phyloP scores from a whole-genome alignment of 352 stramenopile genomes.

The Achlya hypogyna region DNA sequence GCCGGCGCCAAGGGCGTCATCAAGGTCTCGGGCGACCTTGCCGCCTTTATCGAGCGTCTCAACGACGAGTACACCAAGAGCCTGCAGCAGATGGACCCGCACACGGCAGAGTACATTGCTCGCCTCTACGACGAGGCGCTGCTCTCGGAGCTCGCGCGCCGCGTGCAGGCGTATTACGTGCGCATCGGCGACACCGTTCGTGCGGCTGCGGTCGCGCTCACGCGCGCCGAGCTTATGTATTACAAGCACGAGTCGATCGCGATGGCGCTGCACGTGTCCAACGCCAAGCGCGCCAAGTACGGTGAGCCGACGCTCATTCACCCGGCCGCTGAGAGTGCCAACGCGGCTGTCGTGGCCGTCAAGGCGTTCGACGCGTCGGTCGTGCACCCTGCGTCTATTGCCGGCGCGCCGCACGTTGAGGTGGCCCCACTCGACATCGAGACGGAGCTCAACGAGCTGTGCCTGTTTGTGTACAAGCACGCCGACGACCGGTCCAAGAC shows the following conservation, averaged over 20 bases:
- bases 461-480: conserved; percentile 90
- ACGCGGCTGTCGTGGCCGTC: conserved; percentile 31
- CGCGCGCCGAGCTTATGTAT: conserved; percentile 93
- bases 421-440: conserved; percentile 51
- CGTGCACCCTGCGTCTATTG: conserved; percentile 63
- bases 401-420: conserved; percentile 61
- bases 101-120: conserved; percentile 93
- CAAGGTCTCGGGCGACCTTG: conserved; percentile 84
- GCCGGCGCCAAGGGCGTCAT: conserved; percentile 70
- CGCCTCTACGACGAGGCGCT: conserved; percentile 90
- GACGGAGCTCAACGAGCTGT: conserved; percentile 84
- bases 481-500: conserved; percentile 90
- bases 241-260: conserved; percentile 95
- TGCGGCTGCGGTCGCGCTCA: conserved; percentile 84
- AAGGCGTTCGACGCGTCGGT: conserved; percentile 46
- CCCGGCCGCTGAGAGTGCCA: conserved; percentile 67
- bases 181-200: conserved; percentile 61
- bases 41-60: conserved; percentile 86
- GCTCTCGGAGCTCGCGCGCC: conserved; percentile 79
- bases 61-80: conserved; percentile 98
- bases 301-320: conserved; percentile 81
- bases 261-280: conserved; percentile 55
- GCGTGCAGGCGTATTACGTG: conserved; percentile 88
- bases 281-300: conserved; percentile 76
- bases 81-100: conserved; percentile 93